These are phyloP conservation scores for Pinus albicaulis DNA, from an alignment of 75 land plant genomes.

Conservation along the genomic window DNA sequence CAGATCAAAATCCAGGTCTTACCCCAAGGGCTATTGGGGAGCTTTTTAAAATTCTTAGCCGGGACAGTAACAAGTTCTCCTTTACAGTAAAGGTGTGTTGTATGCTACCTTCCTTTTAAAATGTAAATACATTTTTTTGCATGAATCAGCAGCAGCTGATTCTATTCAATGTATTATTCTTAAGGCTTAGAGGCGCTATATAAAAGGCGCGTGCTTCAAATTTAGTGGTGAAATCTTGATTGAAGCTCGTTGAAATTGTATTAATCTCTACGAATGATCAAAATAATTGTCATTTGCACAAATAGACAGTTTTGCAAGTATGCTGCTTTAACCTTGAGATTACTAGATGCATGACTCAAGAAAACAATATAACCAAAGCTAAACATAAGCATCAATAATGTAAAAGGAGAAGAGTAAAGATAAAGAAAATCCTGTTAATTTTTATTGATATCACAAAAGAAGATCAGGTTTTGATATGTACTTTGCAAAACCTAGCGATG, in stretches of 20 bases:
- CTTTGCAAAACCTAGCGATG: no score
- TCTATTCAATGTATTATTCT: background rate
- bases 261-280: no score
- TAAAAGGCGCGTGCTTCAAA: background rate
- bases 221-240: background rate
- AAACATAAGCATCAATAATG: no score
- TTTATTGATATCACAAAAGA: no score
- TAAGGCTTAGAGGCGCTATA: background rate
- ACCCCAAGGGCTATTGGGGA: constrained; percentile 35
- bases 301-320: no score
- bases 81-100: constrained; percentile 19
- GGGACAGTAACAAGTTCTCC: constrained; percentile 23
- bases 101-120: constrained; percentile 59
- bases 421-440: no score
- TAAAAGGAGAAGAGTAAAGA: no score
- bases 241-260: background rate
- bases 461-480: no score
- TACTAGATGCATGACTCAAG: no score
- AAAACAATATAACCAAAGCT: no score
- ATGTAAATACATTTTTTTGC: constrained; percentile 38
- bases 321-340: no score
- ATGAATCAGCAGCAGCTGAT: background rate
- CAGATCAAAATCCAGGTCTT: constrained; percentile 27
- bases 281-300: no score
- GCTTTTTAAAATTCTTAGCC: constrained; percentile 17